Base-by-base conservation (phyloP, 1,284 basidiomycete species). In the Boletellus dicymbophilus region DNA sequence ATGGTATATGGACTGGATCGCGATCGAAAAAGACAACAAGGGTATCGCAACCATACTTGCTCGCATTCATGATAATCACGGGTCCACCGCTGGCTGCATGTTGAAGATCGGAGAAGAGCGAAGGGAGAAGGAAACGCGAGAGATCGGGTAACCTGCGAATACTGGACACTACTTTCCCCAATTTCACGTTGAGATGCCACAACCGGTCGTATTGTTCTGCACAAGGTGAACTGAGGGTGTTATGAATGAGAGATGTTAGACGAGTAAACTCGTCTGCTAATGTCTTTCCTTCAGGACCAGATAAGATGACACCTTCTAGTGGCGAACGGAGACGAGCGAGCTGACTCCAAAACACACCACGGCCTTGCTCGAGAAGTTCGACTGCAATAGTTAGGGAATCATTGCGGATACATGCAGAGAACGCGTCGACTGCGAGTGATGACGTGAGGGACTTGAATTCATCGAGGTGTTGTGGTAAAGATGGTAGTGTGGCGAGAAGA, bases 281-380 rank as follows among this genome's bases (percentile, higher is more conserved):
- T 13, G 5, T 18, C 36, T 38, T 27, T 27, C 42, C 48, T 21
- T 22, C 25, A 13, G 30, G 20, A 6, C 42, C 36, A 10, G 42
- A 42, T 15, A 7, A 12, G 11, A 43, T 37, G n/a, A 48, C 38
- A 16, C 38, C 42, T 11, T 50, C 43, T 1, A 50, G 30, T 8
- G 31, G 48, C 10, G 43, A 50, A 37, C 27, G 39, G 15, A 48
- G 33, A 16, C 46, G 46, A 36, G 39, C 21, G 12, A 48, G 46
- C 37, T 41, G 39, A 27, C 22, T n/a, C n/a, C n/a, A n/a, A n/a
- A n/a, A n/a, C n/a, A n/a, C n/a, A n/a, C n/a, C n/a, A n/a, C n/a
- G n/a, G n/a, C n/a, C n/a, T n/a, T n/a, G n/a, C n/a, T n/a, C n/a
- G n/a, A n/a, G n/a, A n/a, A n/a, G n/a, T n/a, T 25, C 22, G 6